These are phyloP conservation scores for Clausena lansium DNA, from an alignment of 345 rosid genomes.

Conservation along the genomic window DNA sequence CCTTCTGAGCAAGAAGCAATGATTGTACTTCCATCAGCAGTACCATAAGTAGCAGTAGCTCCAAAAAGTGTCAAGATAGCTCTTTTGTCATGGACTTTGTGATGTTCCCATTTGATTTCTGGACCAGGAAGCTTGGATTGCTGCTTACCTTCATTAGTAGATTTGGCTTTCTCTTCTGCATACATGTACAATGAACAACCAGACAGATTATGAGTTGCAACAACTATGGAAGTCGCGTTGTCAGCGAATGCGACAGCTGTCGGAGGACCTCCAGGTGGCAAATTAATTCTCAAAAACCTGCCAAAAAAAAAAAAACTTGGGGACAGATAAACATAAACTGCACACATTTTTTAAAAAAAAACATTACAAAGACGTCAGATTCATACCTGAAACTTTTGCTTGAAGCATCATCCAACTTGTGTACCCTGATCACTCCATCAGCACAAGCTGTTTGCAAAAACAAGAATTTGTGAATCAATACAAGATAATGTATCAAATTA, in stretches of 20 bases:
- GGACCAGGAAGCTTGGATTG: conserved; percentile 82
- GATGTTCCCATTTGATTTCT: conserved; percentile 82
- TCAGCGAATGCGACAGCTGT: conserved; percentile 72
- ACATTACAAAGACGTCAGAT: not conserved
- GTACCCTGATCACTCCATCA: conserved; percentile 86
- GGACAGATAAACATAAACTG: conserved; percentile 3
- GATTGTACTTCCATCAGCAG: conserved; percentile 79
- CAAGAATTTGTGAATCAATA: not conserved
- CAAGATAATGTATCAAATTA: not conserved
- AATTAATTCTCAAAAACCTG: conserved; percentile 76
- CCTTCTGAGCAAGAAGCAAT: conserved; percentile 95
- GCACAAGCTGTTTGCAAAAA: conserved; percentile 62
- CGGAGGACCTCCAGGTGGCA: conserved; percentile 91
- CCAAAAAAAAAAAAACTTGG: conserved; percentile 10
- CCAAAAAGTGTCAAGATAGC: conserved; percentile 64
- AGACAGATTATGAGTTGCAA: conserved; percentile 56
- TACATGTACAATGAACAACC: conserved; percentile 85
- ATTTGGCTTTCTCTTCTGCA: conserved; percentile 72
- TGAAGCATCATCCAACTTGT: conserved; percentile 86
- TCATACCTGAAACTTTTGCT: conserved; percentile 96
- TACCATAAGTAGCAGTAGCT: conserved; percentile 80
- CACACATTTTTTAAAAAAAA: not conserved
- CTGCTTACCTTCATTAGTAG: conserved; percentile 50
- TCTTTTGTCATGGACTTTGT: conserved; percentile 64
- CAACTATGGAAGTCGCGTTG: conserved; percentile 75